Conservation (phyloP, 805 yeast species). For the Torulaspora gathmanii region DNA sequence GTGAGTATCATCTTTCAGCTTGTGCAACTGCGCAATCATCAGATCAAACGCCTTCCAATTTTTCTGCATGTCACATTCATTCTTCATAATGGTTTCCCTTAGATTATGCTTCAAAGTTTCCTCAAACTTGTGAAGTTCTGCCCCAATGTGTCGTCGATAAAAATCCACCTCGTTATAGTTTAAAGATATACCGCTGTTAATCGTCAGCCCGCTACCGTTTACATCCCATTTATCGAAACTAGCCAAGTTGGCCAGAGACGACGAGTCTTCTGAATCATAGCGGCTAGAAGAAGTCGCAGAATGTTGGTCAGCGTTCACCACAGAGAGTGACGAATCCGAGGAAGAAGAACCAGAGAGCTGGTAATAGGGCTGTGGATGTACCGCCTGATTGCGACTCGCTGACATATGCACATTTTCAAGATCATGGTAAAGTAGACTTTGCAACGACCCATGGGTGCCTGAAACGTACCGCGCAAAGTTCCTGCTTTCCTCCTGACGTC, state of each 20-base stretch:
- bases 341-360: slow-evolving; percentile 10
- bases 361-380: slow-evolving; percentile 4
- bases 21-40: slow-evolving; percentile 24
- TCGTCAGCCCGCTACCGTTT: slow-evolving; percentile 1
- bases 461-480: not conserved
- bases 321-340: slow-evolving; percentile 10
- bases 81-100: slow-evolving; percentile 22
- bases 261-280: slow-evolving; percentile 11
- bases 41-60: slow-evolving; percentile 27
- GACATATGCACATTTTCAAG: slow-evolving; percentile 13
- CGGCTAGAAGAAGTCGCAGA: slow-evolving; percentile 11
- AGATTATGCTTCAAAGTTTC: slow-evolving; percentile 20
- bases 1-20: slow-evolving; percentile 25
- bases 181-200: slow-evolving; percentile 10
- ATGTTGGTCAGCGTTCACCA: slow-evolving; percentile 7
- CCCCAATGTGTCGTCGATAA: slow-evolving; percentile 24
- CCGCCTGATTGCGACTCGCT: slow-evolving; percentile 1
- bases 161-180: slow-evolving; percentile 23
- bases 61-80: slow-evolving; percentile 31
- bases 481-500: not conserved
- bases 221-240: slow-evolving; percentile 9
- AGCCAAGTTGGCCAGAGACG: slow-evolving; percentile 7
- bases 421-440: slow-evolving; percentile 23
- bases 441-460: slow-evolving; percentile 19
- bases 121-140: slow-evolving; percentile 26